Evolutionary conservation across 805 yeast species (phyloP).

Genomic region (Candida nanaspora): DNA sequence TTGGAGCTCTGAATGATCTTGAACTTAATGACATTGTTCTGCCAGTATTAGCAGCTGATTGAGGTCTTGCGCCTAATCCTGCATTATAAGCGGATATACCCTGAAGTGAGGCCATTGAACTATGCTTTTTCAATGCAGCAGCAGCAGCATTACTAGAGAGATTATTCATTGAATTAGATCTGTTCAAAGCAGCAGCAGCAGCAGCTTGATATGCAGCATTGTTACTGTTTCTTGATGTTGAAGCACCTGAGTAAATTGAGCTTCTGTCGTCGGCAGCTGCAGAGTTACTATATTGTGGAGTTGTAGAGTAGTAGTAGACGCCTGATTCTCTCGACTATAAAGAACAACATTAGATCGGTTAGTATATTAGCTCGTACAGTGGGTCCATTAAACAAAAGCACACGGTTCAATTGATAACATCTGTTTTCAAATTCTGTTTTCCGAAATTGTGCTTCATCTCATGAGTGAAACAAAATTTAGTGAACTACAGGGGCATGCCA

Average conservation of each 20-base stretch:
- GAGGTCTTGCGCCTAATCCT: neutral
- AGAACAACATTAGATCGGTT: neutral
- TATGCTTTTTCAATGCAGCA: constrained; percentile 21
- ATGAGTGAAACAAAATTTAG: neutral
- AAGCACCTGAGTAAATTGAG: constrained; percentile 8
- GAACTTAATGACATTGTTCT: constrained; percentile 27
- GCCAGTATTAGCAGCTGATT: constrained; percentile 3
- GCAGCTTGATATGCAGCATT: constrained; percentile 8
- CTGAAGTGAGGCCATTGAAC: constrained; percentile 7
- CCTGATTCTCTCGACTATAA: constrained; percentile 18
- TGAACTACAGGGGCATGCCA: neutral
- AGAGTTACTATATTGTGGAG: neutral
- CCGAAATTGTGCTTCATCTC: too few species aligned
- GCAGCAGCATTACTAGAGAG: constrained; percentile 25
- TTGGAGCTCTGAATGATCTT: constrained; percentile 19
- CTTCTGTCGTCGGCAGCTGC: neutral
- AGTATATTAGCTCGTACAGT: neutral
- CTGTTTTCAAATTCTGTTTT: too few species aligned
- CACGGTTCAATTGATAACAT: too few species aligned
- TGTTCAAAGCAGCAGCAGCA: constrained; percentile 13
- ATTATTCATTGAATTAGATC: constrained; percentile 18
- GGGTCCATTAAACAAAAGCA: too few species aligned
- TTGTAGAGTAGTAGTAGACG: constrained; percentile 14
- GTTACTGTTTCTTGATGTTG: constrained; percentile 5
- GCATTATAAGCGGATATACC: neutral